Evolutionary conservation across 2,329 filamentous ascomycete species (phyloP), one percentile per base, ranked within the genome.

Genomic region (Chaetothyriales sp.): DNA sequence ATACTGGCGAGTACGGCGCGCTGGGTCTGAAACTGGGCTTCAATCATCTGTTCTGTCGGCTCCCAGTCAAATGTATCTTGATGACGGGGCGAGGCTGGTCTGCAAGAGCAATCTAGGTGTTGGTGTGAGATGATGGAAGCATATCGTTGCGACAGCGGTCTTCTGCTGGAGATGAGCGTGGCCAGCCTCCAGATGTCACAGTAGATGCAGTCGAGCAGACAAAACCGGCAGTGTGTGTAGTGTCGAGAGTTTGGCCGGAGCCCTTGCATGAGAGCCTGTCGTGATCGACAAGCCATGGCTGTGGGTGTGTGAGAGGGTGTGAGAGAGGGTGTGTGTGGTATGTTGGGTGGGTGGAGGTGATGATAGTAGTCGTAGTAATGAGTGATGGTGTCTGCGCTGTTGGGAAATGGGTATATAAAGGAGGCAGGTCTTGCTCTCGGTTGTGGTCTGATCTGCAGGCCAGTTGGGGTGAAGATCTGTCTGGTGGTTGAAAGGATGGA

Each of bases 171-270:
- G 44, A 59, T 51, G 39, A 60, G 51, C 32, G 57, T 54, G 18
- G 58, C 57, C 22, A 60, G 49, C 48, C 57, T 56, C 58, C 58
- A 60, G 50, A 60, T 57, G 43, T 60, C 57, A 43, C 58, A 60
- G 54, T 56, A 58, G 47, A 60, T 58, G 49, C 58, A 60, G 28
- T 39, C 18, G 46, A 44, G 44, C 26, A 43, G 42, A 48, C 58
- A 60, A 5, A 57, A 49, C 32, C 47, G 49, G 20, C 51, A 59
- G 15, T 55, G 50, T 44, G 57, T 48, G 39, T 52, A 53, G 43
- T 59, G 57, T 19, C 55, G 57, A 12, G 55, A 19, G 18, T 39
- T 49, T 18, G 58, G 58, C 42, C 54, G 51, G 26, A 58, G 22
- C 19, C 57, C 58, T 46, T 53, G 49, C 47, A 59, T 47, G 18